These are phyloP conservation scores for Talaromyces liani DNA, from an alignment of 495 filamentous ascomycete genomes.

Conservation along the genomic window DNA sequence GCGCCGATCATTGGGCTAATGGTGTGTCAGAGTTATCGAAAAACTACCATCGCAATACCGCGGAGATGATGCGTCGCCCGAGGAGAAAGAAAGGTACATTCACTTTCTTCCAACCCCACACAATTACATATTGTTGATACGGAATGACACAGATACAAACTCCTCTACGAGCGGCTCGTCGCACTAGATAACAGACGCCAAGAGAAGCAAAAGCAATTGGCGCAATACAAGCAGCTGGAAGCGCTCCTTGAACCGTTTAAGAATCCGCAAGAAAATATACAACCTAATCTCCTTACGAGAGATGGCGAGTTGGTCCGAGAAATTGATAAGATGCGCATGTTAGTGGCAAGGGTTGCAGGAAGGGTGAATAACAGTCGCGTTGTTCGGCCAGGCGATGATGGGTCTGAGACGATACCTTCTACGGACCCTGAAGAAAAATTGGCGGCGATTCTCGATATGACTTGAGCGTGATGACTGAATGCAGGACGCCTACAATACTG, in stretches of 20 bases:
- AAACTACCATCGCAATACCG: conserved; percentile 27
- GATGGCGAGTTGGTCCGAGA: conserved; percentile 69
- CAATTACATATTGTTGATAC: conserved; percentile 16
- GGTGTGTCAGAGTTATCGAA: conserved; percentile 31
- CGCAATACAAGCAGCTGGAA: conserved; percentile 48
- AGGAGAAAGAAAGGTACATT: conserved; percentile 17
- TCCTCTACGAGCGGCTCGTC: conserved; percentile 43
- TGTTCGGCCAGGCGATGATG: conserved; percentile 9
- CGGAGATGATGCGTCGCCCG: conserved; percentile 20
- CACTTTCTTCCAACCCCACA: conserved; percentile 14
- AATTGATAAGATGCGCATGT: conserved; percentile 66
- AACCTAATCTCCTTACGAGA: conserved; percentile 68
- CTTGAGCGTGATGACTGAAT: neutral
- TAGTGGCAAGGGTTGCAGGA: conserved; percentile 63
- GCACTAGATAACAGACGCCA: conserved; percentile 45
- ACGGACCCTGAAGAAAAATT: conserved; percentile 28
- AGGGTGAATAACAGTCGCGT: conserved; percentile 40
- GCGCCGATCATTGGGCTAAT: conserved; percentile 12
- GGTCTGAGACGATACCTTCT: conserved; percentile 15
- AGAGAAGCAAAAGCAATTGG: conserved; percentile 46
- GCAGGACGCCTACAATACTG: neutral
- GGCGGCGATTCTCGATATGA: conserved; percentile 31
- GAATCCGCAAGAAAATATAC: conserved; percentile 50
- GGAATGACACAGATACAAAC: conserved; percentile 43
- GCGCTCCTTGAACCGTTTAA: conserved; percentile 53